phyloP scores from a whole-genome alignment of 495 filamentous ascomycete species.

The Aspergillus egyptiacus region DNA sequence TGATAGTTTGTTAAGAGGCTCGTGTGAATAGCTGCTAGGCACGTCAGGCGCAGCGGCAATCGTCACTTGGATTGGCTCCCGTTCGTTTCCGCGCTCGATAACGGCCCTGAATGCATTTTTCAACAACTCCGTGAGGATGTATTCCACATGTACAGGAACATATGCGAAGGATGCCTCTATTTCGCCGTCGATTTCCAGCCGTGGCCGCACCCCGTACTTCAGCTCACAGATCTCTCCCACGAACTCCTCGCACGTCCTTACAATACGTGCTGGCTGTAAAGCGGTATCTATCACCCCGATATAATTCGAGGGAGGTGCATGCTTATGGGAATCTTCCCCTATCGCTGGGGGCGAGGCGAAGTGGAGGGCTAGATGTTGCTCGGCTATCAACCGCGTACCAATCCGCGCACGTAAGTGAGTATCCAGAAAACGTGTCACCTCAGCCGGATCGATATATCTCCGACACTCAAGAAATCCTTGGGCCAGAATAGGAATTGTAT shows the following conservation, averaged over 20 bases:
- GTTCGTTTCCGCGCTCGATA: conserved; percentile 71
- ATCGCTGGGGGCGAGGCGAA: conserved; percentile 69
- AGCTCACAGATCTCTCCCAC: conserved; percentile 95
- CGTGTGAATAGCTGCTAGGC: conserved; percentile 20
- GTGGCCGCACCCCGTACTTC: conserved; percentile 85
- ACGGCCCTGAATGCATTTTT: conserved; percentile 96
- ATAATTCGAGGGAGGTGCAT: conserved; percentile 58
- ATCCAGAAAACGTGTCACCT: conserved; percentile 88
- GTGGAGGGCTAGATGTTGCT: conserved; percentile 94
- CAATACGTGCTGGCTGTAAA: conserved; percentile 70
- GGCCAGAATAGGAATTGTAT: conserved; percentile 90
- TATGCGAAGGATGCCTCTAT: conserved; percentile 79
- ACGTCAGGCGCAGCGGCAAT: conserved; percentile 79
- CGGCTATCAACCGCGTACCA: conserved; percentile 87
- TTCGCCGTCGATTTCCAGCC: conserved; percentile 74
- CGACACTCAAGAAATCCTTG: conserved; percentile 87
- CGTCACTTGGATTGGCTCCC: conserved; percentile 81
- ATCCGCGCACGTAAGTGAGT: conserved; percentile 91
- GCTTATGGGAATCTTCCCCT: conserved; percentile 34
- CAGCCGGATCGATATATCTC: conserved; percentile 70
- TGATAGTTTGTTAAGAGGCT: background rate
- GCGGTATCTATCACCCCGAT: conserved; percentile 97
- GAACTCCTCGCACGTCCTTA: conserved; percentile 77
- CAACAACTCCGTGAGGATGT: conserved; percentile 90
- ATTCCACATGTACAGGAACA: conserved; percentile 91